Evolutionary conservation across 148 eudicot species (phyloP), one percentile per base, ranked within the genome.

Genomic region (Suaeda aralocaspica): DNA sequence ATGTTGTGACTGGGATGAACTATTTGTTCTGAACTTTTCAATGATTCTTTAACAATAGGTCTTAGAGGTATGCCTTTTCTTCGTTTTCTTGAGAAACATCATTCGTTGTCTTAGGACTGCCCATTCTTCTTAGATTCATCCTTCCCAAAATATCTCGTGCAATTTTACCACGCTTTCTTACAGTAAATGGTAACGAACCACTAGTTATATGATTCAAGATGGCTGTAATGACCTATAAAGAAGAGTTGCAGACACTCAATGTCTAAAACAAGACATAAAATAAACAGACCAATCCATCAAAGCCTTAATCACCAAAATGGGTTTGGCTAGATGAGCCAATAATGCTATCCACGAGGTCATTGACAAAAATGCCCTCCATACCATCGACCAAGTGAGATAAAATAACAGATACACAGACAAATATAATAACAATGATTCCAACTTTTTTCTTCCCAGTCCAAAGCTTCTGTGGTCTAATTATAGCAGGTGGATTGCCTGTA

Each of bases 401-500:
- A 39, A 31, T 11, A 28, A 57, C 19, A 49, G 14, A 4, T 9
- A 60, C 51, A 31, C 45, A 46, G 28, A 33, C 33, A 72, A 25
- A 28, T 5, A 57, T 33, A 46, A 33, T 25, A 41, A 53, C 9
- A 33, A 16, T 36, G 56, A 58, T 25, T 60, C 34, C n/a, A 33
- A 94, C 99, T 97, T 94, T 97, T 97, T 94, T 97, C 72, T 94
- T 94, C 44, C 99, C 99, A 5, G 99, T 94, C 99, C 99, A 94
- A 72, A 94, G 93, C 61, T 84, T 91, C 79, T 63, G 76, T 28
- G 99, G 99, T 76, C 80, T 86, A 76, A 85, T 67, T n/a, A 94
- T 70, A 46, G 99, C 85, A 67, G 99, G 99, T 73, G 88, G 83
- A 67, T 82, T 36, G 86, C 79, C 72, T 66, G 71, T 75, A 88